Conservation (phyloP, 352 stramenopile genomes). For the Globisporangium sylvaticum region DNA sequence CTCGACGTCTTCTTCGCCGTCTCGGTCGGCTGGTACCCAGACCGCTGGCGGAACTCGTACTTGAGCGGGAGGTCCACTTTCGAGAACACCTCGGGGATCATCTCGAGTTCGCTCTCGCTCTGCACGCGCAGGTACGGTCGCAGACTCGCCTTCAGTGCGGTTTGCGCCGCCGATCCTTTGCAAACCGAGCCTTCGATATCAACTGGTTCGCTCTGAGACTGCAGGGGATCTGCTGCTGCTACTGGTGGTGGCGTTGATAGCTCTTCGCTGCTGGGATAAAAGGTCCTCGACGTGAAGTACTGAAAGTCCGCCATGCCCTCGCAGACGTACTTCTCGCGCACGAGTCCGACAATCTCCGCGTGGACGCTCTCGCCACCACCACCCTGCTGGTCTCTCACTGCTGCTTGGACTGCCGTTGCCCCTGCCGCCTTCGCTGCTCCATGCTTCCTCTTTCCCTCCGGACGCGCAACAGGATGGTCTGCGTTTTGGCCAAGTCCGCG, state of each 20-base stretch:
- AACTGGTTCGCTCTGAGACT: neutral
- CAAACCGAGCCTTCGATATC: slow-evolving; percentile 28
- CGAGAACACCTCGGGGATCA: slow-evolving; percentile 81
- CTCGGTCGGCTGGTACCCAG: slow-evolving; percentile 61
- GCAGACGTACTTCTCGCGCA: slow-evolving; percentile 79
- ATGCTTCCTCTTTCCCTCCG: slow-evolving; percentile 30
- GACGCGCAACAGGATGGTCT: slow-evolving; percentile 65
- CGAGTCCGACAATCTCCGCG: slow-evolving; percentile 56
- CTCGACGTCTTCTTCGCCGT: slow-evolving; percentile 59
- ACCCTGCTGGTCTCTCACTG: neutral
- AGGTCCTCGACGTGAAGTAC: slow-evolving; percentile 66
- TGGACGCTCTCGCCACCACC: slow-evolving; percentile 12
- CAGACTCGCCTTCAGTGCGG: slow-evolving; percentile 47
- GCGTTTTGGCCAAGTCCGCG: slow-evolving; percentile 76
- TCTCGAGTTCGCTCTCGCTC: slow-evolving; percentile 52
- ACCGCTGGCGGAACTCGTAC: slow-evolving; percentile 81
- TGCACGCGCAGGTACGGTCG: slow-evolving; percentile 51
- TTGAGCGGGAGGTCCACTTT: slow-evolving; percentile 80
- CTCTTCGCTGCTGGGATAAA: slow-evolving; percentile 30
- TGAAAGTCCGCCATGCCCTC: slow-evolving; percentile 87
- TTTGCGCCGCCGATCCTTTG: slow-evolving; percentile 33
- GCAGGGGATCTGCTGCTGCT: slow-evolving; percentile 7
- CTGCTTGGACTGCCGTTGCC: neutral
- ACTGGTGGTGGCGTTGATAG: neutral
- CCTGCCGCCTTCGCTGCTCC: neutral